phyloP scores from a whole-genome alignment of 768 basidiomycete genomes.

The Pisolithus sp. region DNA sequence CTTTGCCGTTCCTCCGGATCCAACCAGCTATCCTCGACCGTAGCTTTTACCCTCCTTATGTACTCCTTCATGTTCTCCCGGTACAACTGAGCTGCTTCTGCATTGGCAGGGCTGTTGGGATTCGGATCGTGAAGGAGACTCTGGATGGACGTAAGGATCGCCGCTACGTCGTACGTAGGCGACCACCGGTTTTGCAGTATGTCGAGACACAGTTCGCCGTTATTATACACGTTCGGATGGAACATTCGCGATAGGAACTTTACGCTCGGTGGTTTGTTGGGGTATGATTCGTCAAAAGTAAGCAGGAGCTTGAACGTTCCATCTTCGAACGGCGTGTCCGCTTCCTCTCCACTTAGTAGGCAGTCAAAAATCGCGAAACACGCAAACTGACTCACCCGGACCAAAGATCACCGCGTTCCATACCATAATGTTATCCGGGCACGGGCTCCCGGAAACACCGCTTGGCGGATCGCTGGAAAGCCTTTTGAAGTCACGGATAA shows the following conservation, averaged over 20 bases:
- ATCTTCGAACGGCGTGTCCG: slow-evolving; percentile 98
- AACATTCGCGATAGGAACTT: slow-evolving; percentile 98
- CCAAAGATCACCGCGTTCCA: slow-evolving; percentile 99
- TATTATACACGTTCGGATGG: slow-evolving; percentile 98
- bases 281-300: slow-evolving; percentile 96
- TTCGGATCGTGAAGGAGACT: slow-evolving; percentile 96
- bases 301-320: slow-evolving; percentile 96
- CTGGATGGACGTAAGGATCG: slow-evolving; percentile 95
- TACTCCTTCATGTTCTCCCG: slow-evolving; percentile 99
- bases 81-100: slow-evolving; percentile 94
- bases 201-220: slow-evolving; percentile 96
- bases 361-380: neutral
- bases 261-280: slow-evolving; percentile 96
- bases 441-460: slow-evolving; percentile 95
- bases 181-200: slow-evolving; percentile 99
- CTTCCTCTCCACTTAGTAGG: slow-evolving; percentile 34
- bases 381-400: slow-evolving; percentile 58
- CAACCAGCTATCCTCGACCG: slow-evolving; percentile 93
- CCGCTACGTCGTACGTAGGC: slow-evolving; percentile 97
- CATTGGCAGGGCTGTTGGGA: slow-evolving; percentile 96
- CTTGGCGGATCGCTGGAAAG: slow-evolving; percentile 92
- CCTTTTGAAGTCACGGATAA: slow-evolving; percentile 97
- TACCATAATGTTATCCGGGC: slow-evolving; percentile 97
- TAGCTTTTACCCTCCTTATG: slow-evolving; percentile 83
- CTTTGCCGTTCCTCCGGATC: slow-evolving; percentile 68